These are phyloP conservation scores for Crucibulum parvulum DNA, from an alignment of 1,284 basidiomycete genomes.

Conservation along the genomic window DNA sequence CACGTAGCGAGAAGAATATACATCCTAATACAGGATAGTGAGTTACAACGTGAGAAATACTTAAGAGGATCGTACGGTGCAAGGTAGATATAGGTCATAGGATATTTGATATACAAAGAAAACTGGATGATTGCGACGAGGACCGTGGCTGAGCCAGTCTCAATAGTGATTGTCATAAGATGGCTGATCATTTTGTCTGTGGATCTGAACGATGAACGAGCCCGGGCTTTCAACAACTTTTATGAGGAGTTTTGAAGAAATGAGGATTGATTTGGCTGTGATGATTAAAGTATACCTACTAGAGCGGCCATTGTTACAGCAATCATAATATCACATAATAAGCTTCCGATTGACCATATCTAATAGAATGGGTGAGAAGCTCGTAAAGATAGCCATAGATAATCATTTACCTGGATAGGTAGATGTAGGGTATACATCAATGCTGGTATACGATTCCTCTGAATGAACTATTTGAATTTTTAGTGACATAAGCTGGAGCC, in stretches of 20 bases:
- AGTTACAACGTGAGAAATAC: background rate
- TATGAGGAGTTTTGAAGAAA: background rate
- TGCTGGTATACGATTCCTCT: background rate
- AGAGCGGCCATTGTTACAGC: background rate
- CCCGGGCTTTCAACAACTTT: too few species aligned
- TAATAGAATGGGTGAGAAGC: background rate
- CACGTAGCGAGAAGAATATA: background rate
- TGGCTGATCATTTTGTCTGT: background rate
- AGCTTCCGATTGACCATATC: background rate
- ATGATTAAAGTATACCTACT: background rate
- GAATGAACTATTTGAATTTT: background rate
- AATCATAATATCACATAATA: background rate
- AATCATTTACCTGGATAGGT: background rate
- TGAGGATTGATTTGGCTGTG: background rate
- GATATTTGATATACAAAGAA: background rate
- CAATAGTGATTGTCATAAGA: background rate
- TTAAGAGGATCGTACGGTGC: background rate
- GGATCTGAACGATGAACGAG: background rate
- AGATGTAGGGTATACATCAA: background rate
- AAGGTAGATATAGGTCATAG: background rate
- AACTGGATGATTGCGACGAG: background rate
- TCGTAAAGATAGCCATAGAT: background rate
- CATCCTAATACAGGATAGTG: background rate
- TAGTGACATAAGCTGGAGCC: background rate
- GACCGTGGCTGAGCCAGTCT: background rate